phyloP scores from a whole-genome alignment of 2,329 filamentous ascomycete genomes.

The Chrysoporthe austroafricana region DNA sequence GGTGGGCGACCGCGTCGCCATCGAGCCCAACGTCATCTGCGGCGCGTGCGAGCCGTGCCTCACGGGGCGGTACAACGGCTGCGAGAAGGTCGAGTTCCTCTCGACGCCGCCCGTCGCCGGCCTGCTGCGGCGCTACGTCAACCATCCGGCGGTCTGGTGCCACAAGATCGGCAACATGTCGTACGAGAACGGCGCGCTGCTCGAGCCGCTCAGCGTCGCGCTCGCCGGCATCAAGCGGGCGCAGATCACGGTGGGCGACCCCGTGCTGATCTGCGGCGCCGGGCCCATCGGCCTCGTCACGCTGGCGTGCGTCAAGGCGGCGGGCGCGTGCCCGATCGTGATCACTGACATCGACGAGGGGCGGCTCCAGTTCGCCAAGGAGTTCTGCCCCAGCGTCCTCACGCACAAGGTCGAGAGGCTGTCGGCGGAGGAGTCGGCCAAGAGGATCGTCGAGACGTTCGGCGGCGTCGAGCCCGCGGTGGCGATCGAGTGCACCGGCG shows the following conservation, averaged over 20 bases:
- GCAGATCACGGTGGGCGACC: conserved; percentile 79
- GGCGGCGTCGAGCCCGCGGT: conserved; percentile 81
- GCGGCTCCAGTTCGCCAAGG: conserved; percentile 81
- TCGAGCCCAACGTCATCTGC: conserved; percentile 95
- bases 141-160: conserved; percentile 93
- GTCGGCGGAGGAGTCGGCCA: conserved; percentile 72
- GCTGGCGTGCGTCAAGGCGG: conserved; percentile 80
- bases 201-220: conserved; percentile 89
- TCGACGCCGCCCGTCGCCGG: conserved; percentile 90
- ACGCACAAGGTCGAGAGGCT: conserved; percentile 76
- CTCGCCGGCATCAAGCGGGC: conserved; percentile 87
- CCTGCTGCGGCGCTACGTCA: conserved; percentile 88
- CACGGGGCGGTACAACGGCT: conserved; percentile 94
- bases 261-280: conserved; percentile 87
- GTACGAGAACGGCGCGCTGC: conserved; percentile 86
- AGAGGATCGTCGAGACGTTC: conserved; percentile 69
- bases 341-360: conserved; percentile 94
- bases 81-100: conserved; percentile 81
- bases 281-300: conserved; percentile 93
- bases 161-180: conserved; percentile 94
- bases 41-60: conserved; percentile 87
- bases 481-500: conserved; percentile 90
- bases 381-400: conserved; percentile 76
- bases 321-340: conserved; percentile 86
- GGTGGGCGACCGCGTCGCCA: conserved; percentile 86